A percentile compares a stretch with the other conserved stretches of the same genome.
These are phyloP conservation scores for Sarocladium strictum DNA, from an alignment of 2,329 filamentous ascomycete species.

Conservation along the genomic window DNA sequence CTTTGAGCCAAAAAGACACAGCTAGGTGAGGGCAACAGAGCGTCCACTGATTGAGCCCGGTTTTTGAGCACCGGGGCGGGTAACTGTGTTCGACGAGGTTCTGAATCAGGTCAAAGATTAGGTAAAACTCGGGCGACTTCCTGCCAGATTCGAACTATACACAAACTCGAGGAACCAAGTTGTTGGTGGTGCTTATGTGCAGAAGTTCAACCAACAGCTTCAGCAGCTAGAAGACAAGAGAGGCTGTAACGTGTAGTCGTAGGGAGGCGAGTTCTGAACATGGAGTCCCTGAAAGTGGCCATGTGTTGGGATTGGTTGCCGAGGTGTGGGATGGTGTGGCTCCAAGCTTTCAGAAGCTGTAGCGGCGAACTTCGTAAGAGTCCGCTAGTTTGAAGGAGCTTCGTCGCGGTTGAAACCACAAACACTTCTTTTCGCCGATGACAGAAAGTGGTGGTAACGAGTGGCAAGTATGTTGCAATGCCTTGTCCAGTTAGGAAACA, in stretches of 20 bases:
- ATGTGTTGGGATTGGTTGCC: neutral
- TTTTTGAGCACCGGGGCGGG: neutral
- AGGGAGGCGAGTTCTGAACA: slow-evolving; percentile 2
- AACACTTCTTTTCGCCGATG: neutral
- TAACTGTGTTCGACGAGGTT: neutral
- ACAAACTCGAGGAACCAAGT: neutral
- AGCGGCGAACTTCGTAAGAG: neutral
- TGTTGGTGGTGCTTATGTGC: neutral
- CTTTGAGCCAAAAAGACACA: neutral
- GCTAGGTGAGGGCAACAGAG: neutral
- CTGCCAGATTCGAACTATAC: neutral
- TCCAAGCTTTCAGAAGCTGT: neutral
- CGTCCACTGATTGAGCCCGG: neutral
- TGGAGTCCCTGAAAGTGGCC: neutral
- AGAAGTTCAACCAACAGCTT: neutral
- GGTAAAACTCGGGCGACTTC: neutral
- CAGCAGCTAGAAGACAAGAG: neutral
- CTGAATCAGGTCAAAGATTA: neutral
- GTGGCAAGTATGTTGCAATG: neutral
- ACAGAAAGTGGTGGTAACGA: neutral
- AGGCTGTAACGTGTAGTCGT: neutral
- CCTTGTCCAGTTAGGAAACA: neutral
- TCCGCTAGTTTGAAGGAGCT: neutral
- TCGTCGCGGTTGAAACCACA: neutral
- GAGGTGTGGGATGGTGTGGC: neutral